Evolutionary conservation across 768 basidiomycete genomes (phyloP).

Genomic region (Lactifluus hygrophoroides): DNA sequence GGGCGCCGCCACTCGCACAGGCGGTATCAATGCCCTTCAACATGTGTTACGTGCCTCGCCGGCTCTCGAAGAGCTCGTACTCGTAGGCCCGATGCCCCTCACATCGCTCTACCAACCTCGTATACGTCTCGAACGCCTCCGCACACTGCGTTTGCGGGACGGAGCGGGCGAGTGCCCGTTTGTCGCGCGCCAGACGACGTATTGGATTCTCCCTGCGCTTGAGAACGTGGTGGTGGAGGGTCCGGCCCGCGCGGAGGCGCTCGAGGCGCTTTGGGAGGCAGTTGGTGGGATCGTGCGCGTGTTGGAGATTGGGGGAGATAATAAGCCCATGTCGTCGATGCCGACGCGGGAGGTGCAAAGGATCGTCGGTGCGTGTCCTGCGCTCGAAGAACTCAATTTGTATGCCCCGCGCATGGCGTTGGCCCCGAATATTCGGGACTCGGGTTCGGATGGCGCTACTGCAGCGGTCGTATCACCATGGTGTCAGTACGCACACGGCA

Average conservation of each 20-base stretch:
- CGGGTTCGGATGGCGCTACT: neutral
- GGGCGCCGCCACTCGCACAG: constrained; percentile 12
- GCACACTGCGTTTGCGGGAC: constrained; percentile 1
- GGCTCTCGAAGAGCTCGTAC: neutral
- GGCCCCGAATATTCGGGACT: neutral
- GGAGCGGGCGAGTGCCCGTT: constrained; percentile 6
- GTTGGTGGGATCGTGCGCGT: neutral
- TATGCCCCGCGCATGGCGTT: neutral
- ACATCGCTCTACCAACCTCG: neutral
- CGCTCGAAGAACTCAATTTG: constrained; percentile 13
- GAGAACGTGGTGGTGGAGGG: constrained; percentile 7
- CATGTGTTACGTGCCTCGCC: constrained; percentile 10
- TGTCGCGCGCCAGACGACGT: constrained; percentile 7
- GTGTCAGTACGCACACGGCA: neutral
- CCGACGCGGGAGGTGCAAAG: neutral
- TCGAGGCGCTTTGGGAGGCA: constrained; percentile 11
- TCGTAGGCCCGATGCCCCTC: constrained; percentile 9
- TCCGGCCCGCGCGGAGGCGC: neutral
- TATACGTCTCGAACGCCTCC: neutral
- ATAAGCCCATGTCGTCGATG: neutral
- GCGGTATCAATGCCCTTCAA: constrained; percentile 15
- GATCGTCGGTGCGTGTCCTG: constrained; percentile 6
- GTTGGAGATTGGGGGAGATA: constrained; percentile 10
- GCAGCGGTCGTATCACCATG: neutral
- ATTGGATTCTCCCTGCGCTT: constrained; percentile 15